Base-by-base conservation (phyloP, 2,329 filamentous ascomycete species). In the Monosporascus sp. region DNA sequence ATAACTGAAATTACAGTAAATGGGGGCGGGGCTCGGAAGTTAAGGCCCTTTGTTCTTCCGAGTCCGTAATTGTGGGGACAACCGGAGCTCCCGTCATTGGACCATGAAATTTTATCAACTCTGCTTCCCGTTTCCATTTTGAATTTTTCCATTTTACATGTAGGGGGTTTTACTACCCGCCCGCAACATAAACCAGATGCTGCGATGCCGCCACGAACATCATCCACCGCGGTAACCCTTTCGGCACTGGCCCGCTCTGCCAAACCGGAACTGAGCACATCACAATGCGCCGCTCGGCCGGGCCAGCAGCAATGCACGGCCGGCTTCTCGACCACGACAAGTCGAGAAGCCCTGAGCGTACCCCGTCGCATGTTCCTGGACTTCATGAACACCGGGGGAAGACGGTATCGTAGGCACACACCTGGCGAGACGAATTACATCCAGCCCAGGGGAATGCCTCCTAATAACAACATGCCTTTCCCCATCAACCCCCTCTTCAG, bases 401-500 rank as follows among this genome's bases (percentile, higher is more conserved):
- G 44, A 5, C 1, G 11, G 2, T 60, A 39, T 36, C 57, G 58
- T n/a, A 54, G 42, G 18, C 55, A 53, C 42, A 45, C 1, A 2
- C 42, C 36, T 6, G 52, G 51, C 3, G 2, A 39, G 2, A 49
- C 63, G 17, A 57, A 56, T 15, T 68, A 67, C 51, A 2, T 66
- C 24, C n/a, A 51, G 34, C 25, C 17, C 4, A 37, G 2, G 9
- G 14, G 15, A 8, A 9, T 4, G 1, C 27, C 20, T 14, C 9
- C 14, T 36, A 55, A 51, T 45, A 2, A 4, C 5, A 9, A 51
- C 11, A 44, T 27, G 55, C 90, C 89, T 0, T 96, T 94, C 59
- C 90, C 90, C 0, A 67, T 82, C 48, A 96, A 96, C 68, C 74
- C 72, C 5, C 67, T 79, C 24, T 97, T 93, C 71, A 72, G 77